A percentile compares a stretch with the other conserved stretches of the same genome.
Conservation (phyloP, 176 grass and related monocot species). For the Puccinellia tenuiflora region DNA sequence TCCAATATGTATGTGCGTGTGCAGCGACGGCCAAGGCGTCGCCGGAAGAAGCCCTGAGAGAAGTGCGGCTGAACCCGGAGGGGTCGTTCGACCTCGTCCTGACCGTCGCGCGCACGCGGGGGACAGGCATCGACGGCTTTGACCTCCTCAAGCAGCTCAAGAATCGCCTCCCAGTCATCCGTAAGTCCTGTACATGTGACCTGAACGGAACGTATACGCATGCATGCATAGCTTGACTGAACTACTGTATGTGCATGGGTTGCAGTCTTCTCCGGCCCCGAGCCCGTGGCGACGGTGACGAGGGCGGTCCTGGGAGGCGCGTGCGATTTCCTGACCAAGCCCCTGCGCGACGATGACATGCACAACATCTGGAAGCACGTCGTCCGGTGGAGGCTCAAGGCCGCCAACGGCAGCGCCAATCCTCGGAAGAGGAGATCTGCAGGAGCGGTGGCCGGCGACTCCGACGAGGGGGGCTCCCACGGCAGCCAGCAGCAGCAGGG, state of each 20-base stretch:
- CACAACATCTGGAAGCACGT: constrained; percentile 7
- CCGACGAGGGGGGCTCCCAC: background rate
- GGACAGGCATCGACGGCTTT: background rate
- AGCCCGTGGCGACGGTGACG: background rate
- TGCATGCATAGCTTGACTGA: background rate
- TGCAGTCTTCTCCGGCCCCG: background rate
- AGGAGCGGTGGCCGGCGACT: background rate
- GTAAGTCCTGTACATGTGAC: background rate
- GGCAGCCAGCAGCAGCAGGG: background rate
- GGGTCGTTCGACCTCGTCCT: background rate
- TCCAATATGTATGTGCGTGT: background rate
- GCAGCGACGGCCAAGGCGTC: background rate
- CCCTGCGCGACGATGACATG: background rate
- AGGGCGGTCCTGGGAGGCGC: background rate
- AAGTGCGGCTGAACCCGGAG: background rate
- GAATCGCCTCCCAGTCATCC: background rate
- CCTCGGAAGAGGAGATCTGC: background rate
- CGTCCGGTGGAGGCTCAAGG: background rate
- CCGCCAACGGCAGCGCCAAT: background rate
- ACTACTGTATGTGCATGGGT: background rate
- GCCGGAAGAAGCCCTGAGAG: background rate
- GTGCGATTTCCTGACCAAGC: background rate
- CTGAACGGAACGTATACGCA: background rate
- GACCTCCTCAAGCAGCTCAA: background rate
- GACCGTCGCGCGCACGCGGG: background rate